Conservation (phyloP, 1,139 yeast species). For the Diutina catenulata region DNA sequence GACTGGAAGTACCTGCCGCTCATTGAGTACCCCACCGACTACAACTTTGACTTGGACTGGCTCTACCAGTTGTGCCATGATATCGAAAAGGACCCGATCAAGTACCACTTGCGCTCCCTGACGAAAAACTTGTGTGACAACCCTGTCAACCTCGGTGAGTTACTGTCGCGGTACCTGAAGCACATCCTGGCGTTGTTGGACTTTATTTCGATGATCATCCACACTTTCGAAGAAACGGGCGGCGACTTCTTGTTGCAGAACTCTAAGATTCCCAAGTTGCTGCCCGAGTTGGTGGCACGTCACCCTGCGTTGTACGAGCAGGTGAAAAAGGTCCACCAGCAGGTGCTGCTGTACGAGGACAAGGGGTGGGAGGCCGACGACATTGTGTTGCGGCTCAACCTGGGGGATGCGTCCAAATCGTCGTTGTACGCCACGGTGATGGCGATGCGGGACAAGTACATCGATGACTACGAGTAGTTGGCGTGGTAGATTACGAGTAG, state of each 20-base stretch:
- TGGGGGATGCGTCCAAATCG: background rate
- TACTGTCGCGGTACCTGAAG: conserved; percentile 16
- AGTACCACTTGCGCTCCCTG: conserved; percentile 35
- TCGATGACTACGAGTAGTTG: conserved; percentile 3
- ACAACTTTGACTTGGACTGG: conserved; percentile 20
- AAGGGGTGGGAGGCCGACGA: conserved; percentile 33
- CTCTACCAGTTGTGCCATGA: conserved; percentile 31
- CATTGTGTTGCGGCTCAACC: conserved; percentile 21
- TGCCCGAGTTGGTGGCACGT: conserved; percentile 15
- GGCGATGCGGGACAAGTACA: conserved; percentile 5
- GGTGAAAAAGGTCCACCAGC: conserved; percentile 15
- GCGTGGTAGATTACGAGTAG: no score
- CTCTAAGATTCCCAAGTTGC: conserved; percentile 31
- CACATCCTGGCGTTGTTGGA: conserved; percentile 18
- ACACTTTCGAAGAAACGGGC: conserved; percentile 23
- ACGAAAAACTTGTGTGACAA: conserved; percentile 25
- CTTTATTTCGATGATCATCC: conserved; percentile 19
- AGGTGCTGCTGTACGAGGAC: conserved; percentile 20
- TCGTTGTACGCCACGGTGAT: conserved; percentile 4
- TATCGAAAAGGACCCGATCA: conserved; percentile 37
- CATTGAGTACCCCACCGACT: conserved; percentile 15
- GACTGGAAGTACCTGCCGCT: conserved; percentile 18
- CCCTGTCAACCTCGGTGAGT: conserved; percentile 27
- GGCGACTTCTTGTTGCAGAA: conserved; percentile 28
- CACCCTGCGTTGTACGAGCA: conserved; percentile 15